A percentile compares a stretch with the other conserved stretches of the same genome.
These are phyloP conservation scores for Pyrenula aspistea DNA, from an alignment of 495 filamentous ascomycete genomes.

Conservation along the genomic window DNA sequence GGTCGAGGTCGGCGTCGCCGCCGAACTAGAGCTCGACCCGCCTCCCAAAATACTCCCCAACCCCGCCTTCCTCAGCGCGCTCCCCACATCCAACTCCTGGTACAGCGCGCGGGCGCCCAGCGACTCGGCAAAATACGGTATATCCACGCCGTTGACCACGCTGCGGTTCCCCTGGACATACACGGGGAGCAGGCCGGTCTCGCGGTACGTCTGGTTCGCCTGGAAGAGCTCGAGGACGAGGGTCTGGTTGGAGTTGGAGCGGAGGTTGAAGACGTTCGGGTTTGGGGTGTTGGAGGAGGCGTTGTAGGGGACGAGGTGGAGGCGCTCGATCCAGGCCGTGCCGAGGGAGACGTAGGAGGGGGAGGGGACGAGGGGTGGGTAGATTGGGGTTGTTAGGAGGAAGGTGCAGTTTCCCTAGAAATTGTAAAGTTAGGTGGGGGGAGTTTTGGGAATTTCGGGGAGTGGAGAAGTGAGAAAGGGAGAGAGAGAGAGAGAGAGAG, in stretches of 20 bases:
- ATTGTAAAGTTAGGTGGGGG: slow-evolving; percentile 8
- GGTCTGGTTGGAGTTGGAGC: slow-evolving; percentile 36
- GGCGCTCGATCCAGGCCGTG: slow-evolving; percentile 39
- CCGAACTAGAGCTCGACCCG: neutral
- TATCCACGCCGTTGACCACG: slow-evolving; percentile 42
- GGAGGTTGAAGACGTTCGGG: slow-evolving; percentile 46
- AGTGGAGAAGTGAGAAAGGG: too few relatives aligned
- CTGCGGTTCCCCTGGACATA: slow-evolving; percentile 44
- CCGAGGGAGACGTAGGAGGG: slow-evolving; percentile 40
- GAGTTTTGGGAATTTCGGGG: neutral
- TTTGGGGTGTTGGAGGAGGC: too few relatives aligned
- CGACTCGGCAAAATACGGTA: slow-evolving; percentile 50
- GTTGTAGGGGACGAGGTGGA: slow-evolving; percentile 46
- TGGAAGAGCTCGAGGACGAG: slow-evolving; percentile 29
- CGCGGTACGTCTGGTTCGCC: slow-evolving; percentile 26
- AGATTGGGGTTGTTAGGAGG: neutral
- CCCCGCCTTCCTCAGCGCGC: slow-evolving; percentile 19
- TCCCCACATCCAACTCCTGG: slow-evolving; percentile 27
- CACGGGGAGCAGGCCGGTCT: slow-evolving; percentile 46
- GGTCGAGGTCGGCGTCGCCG: too few relatives aligned
- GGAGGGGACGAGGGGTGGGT: slow-evolving; percentile 25
- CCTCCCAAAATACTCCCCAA: neutral
- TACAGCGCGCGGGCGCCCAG: slow-evolving; percentile 25
- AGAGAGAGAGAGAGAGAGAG: too few relatives aligned
- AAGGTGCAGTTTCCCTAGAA: slow-evolving; percentile 53